Evolutionary conservation across 257 asterid genomes (phyloP).

Genomic region (Linaria vulgaris): DNA sequence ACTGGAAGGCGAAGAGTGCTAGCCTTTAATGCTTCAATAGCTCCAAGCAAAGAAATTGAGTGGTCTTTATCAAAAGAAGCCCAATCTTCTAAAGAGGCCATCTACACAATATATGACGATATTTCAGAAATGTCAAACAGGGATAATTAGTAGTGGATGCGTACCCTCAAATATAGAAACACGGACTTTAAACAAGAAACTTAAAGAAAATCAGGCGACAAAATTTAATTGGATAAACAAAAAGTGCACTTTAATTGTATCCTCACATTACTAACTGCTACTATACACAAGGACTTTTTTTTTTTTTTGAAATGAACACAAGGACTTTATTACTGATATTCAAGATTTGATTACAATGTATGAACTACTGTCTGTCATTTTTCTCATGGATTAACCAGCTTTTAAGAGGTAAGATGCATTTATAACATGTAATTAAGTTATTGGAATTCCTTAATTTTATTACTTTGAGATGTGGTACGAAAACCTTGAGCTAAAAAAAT

Average conservation of each 20-base stretch:
- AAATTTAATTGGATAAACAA: background rate
- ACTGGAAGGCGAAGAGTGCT: slow-evolving; percentile 96
- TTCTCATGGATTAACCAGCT: too few relatives aligned
- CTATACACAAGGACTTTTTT: too few relatives aligned
- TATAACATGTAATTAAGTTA: background rate
- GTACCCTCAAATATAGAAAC: background rate
- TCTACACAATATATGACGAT: slow-evolving; percentile 39
- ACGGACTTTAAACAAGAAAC: slow-evolving; percentile 5
- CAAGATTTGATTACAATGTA: background rate
- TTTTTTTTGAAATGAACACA: too few relatives aligned
- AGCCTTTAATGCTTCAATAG: slow-evolving; percentile 86
- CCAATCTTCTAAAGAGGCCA: slow-evolving; percentile 70
- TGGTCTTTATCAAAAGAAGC: slow-evolving; percentile 76
- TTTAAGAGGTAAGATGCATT: too few relatives aligned
- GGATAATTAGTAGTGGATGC: slow-evolving; percentile 1
- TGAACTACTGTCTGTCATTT: background rate
- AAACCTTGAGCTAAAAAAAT: slow-evolving; percentile 1
- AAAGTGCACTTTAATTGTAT: background rate
- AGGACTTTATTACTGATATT: background rate
- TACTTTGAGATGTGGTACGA: background rate
- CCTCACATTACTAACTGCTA: background rate
- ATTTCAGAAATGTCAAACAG: slow-evolving; percentile 20
- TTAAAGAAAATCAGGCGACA: too few relatives aligned
- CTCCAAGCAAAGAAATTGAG: slow-evolving; percentile 68
- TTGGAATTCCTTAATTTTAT: background rate